Evolutionary conservation across 2,329 filamentous ascomycete genomes (phyloP).

Genomic region (Trichoderma gracile): DNA sequence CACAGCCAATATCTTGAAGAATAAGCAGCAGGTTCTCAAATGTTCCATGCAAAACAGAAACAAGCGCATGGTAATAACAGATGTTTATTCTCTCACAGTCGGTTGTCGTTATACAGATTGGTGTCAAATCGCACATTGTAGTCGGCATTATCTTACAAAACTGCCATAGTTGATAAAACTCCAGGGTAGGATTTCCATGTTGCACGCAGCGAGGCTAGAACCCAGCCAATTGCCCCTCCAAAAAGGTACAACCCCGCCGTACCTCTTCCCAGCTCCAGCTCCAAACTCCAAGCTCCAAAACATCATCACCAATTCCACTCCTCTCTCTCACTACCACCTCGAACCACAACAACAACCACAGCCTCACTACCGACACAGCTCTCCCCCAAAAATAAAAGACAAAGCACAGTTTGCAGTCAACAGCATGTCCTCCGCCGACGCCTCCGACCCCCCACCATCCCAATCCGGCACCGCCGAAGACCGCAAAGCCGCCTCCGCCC

Average conservation of each 20-base stretch:
- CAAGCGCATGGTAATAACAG: no score
- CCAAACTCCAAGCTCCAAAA: not conserved
- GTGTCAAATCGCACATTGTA: not conserved
- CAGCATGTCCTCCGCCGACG: conserved; percentile 15
- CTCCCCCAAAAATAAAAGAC: no score
- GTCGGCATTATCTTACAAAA: not conserved
- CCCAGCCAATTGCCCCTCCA: no score
- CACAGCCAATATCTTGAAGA: no score
- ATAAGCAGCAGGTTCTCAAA: no score
- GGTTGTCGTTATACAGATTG: no score
- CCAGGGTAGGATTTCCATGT: not conserved
- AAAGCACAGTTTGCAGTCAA: no score
- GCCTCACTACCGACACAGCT: no score
- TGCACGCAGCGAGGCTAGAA: no score
- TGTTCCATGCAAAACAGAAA: no score
- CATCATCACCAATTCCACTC: not conserved
- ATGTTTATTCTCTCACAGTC: no score
- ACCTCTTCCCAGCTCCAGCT: not conserved
- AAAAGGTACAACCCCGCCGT: not conserved
- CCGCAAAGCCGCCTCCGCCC: conserved; percentile 72
- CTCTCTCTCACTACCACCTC: not conserved
- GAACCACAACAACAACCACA: no score
- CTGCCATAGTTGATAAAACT: not conserved
- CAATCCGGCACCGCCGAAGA: conserved; percentile 66
- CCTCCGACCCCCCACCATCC: conserved; percentile 56